Evolutionary conservation across 306 rosid species (phyloP).

Genomic region (Rubus idaeus): DNA sequence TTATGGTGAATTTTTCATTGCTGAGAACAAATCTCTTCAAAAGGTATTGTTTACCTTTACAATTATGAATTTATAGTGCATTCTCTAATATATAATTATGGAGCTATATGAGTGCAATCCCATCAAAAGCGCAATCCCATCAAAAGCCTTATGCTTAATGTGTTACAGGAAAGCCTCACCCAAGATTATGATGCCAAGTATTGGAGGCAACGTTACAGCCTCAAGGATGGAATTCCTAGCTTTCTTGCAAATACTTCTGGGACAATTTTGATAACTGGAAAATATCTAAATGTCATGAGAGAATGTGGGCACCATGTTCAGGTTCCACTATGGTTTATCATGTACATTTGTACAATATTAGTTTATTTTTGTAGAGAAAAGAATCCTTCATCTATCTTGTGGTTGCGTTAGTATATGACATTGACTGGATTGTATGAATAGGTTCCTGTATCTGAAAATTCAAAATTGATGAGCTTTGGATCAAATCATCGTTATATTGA

Average conservation of each 20-base stretch:
- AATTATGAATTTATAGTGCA: background rate
- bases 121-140: constrained; percentile 18
- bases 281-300: constrained; percentile 96
- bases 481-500: constrained; percentile 94
- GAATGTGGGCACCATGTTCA: constrained; percentile 97
- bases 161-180: constrained; percentile 82
- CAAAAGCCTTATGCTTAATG: constrained; percentile 19
- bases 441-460: constrained; percentile 91
- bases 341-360: constrained; percentile 1
- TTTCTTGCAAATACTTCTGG: constrained; percentile 78
- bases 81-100: background rate
- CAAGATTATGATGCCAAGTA: constrained; percentile 91
- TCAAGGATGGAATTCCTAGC: constrained; percentile 97
- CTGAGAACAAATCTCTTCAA: constrained; percentile 84
- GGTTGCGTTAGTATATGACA: constrained; percentile 15
- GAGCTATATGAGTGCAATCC: constrained; percentile 10
- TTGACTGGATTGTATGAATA: constrained; percentile 34
- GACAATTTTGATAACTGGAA: constrained; percentile 95
- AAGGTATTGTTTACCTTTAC: constrained; percentile 44
- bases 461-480: constrained; percentile 76
- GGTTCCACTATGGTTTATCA: constrained; percentile 48
- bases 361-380: constrained; percentile 12
- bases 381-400: background rate
- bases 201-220: constrained; percentile 93
- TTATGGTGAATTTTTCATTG: constrained; percentile 89